phyloP scores from a whole-genome alignment of 2,329 filamentous ascomycete species.

The Colletotrichum sp. region DNA sequence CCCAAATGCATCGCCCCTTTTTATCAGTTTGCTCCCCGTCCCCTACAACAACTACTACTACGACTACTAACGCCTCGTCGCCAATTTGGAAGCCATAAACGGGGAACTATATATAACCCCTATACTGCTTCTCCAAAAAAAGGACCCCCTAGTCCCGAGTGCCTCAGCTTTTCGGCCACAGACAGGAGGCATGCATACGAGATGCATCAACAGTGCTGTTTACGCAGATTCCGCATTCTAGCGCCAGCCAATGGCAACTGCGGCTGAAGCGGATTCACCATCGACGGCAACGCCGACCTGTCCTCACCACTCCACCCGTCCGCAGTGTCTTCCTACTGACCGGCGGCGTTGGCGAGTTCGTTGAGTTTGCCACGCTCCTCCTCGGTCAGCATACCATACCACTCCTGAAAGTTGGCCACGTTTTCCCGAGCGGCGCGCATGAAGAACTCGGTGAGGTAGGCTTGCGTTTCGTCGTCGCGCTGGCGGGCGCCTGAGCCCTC shows the following conservation, averaged over 20 bases:
- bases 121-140: neutral
- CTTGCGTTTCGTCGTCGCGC: conserved; percentile 89
- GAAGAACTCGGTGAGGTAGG: conserved; percentile 85
- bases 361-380: conserved; percentile 63
- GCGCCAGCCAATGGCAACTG: conserved; percentile 6
- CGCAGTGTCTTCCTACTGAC: conserved; percentile 23
- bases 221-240: conserved; percentile 14
- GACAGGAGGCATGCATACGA: neutral
- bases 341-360: conserved; percentile 48
- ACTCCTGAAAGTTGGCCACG: conserved; percentile 59
- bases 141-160: neutral
- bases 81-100: neutral
- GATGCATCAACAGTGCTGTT: conserved; percentile 2
- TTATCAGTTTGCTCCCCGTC: neutral
- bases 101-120: neutral
- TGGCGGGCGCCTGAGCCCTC: conserved; percentile 66
- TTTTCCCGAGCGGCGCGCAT: conserved; percentile 61
- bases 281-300: neutral
- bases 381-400: conserved; percentile 60
- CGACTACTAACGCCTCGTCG: neutral
- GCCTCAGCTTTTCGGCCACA: neutral
- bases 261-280: conserved; percentile 4
- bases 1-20: neutral
- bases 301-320: neutral
- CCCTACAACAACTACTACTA: neutral